A percentile compares a stretch with the other conserved stretches of the same genome.
Conservation (phyloP, 768 basidiomycete species). For the Agaricus subrufescens region DNA sequence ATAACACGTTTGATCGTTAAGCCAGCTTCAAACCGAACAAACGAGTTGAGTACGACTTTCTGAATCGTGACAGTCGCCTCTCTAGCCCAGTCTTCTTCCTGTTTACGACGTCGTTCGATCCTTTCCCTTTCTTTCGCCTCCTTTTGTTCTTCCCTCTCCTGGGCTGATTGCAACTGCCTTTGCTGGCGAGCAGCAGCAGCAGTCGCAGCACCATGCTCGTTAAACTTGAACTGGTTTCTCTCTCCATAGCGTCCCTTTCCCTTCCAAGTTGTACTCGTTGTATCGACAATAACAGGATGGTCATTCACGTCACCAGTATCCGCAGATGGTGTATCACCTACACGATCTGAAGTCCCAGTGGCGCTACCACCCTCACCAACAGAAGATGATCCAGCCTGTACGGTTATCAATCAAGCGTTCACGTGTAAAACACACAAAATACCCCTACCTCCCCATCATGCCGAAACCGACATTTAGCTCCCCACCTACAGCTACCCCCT, state of each 20-base stretch:
- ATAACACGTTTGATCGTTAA: slow-evolving; percentile 7
- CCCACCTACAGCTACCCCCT: slow-evolving; percentile 2
- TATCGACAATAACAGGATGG: not conserved
- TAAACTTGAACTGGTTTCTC: not conserved
- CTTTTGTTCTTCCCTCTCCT: not conserved
- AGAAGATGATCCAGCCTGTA: not conserved
- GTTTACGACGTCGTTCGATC: not conserved
- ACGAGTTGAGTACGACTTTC: slow-evolving; percentile 11
- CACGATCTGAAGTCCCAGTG: not conserved
- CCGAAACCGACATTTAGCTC: slow-evolving; percentile 3
- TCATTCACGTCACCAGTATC: not conserved
- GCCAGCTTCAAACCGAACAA: slow-evolving; percentile 20
- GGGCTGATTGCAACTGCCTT: not conserved
- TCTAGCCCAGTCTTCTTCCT: slow-evolving; percentile 6
- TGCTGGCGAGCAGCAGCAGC: not conserved
- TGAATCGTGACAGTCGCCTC: slow-evolving; percentile 7
- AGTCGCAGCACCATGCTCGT: not conserved
- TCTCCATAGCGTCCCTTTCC: not conserved
- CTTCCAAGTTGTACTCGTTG: no score
- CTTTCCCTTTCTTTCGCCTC: slow-evolving; percentile 3
- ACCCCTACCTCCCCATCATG: not conserved
- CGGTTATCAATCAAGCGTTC: not conserved
- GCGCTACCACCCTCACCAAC: not conserved
- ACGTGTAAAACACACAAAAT: not conserved
- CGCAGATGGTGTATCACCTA: not conserved